These are phyloP conservation scores for Microsporum audouinii DNA, from an alignment of 2,329 filamentous ascomycete species.

Conservation along the genomic window DNA sequence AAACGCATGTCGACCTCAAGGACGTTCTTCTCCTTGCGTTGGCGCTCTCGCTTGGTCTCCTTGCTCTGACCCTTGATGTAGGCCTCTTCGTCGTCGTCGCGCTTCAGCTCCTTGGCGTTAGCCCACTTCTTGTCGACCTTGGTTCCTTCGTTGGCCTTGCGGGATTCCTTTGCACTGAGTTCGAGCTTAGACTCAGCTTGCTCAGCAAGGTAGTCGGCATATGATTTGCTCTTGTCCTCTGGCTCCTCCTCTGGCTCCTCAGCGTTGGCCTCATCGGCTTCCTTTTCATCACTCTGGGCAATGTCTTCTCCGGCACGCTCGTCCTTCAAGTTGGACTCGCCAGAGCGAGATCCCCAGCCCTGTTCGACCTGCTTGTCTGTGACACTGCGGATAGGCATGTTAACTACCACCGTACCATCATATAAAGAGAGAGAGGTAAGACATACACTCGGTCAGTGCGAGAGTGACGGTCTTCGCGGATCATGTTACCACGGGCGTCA, in stretches of 20 bases:
- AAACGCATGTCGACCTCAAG: conserved; percentile 80
- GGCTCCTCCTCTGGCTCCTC: conserved; percentile 43
- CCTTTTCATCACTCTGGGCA: conserved; percentile 72
- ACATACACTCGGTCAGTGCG: conserved; percentile 50
- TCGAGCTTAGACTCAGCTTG: conserved; percentile 64
- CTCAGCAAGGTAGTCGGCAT: conserved; percentile 74
- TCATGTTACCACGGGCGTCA: conserved; percentile 47
- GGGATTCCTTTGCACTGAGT: conserved; percentile 55
- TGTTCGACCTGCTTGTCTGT: conserved; percentile 51
- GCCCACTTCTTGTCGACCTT: conserved; percentile 89
- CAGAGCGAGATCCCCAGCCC: conserved; percentile 77
- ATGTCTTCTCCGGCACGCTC: conserved; percentile 86
- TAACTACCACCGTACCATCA: neutral
- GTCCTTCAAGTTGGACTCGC: conserved; percentile 74
- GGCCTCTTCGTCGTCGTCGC: conserved; percentile 47
- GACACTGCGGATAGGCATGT: conserved; percentile 22
- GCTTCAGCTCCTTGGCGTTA: conserved; percentile 56
- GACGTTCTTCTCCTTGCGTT: conserved; percentile 83
- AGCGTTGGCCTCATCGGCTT: conserved; percentile 42
- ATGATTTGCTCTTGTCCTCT: conserved; percentile 83
- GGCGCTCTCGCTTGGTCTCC: conserved; percentile 67
- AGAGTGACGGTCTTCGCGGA: conserved; percentile 52
- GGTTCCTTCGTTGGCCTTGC: conserved; percentile 85
- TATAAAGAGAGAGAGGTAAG: neutral
- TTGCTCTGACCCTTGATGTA: conserved; percentile 56